Conservation (phyloP, 805 yeast species). For the Candida lessepsii region DNA sequence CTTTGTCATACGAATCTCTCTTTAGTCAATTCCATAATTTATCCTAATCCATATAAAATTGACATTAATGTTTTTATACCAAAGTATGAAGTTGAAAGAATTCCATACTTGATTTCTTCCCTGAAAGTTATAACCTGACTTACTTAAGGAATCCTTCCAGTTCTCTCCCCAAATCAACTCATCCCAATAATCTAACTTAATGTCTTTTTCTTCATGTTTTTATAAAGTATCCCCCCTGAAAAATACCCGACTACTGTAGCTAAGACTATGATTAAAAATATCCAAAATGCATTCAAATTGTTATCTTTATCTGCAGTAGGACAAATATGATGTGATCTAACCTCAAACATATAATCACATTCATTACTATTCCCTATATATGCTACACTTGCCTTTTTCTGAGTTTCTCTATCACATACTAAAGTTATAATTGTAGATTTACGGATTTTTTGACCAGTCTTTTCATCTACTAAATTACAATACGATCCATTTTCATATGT, state of each 20-base stretch:
- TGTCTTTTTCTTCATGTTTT: constrained; percentile 17
- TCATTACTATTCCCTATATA: constrained; percentile 72
- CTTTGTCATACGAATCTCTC: too few relatives aligned
- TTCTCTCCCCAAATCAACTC: too few relatives aligned
- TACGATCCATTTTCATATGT: constrained; percentile 69
- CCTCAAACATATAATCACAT: constrained; percentile 82
- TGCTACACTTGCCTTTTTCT: constrained; percentile 61
- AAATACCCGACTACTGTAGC: constrained; percentile 38
- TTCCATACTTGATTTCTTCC: too few relatives aligned
- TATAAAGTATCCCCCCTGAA: constrained; percentile 39
- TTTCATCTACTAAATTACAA: constrained; percentile 43
- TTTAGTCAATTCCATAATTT: too few relatives aligned
- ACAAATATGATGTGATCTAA: constrained; percentile 82
- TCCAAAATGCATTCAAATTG: constrained; percentile 57
- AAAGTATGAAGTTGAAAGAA: too few relatives aligned
- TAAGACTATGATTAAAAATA: constrained; percentile 31
- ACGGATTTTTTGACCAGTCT: constrained; percentile 46
- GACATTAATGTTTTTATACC: too few relatives aligned
- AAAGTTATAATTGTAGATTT: constrained; percentile 69
- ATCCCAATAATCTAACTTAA: not conserved
- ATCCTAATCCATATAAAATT: too few relatives aligned
- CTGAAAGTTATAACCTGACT: too few relatives aligned
- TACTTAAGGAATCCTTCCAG: too few relatives aligned
- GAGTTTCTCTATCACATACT: constrained; percentile 74
- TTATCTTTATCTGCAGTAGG: constrained; percentile 69